Conservation (phyloP, 2,329 filamentous ascomycete species). For the Calonectria pseudoreteaudii region DNA sequence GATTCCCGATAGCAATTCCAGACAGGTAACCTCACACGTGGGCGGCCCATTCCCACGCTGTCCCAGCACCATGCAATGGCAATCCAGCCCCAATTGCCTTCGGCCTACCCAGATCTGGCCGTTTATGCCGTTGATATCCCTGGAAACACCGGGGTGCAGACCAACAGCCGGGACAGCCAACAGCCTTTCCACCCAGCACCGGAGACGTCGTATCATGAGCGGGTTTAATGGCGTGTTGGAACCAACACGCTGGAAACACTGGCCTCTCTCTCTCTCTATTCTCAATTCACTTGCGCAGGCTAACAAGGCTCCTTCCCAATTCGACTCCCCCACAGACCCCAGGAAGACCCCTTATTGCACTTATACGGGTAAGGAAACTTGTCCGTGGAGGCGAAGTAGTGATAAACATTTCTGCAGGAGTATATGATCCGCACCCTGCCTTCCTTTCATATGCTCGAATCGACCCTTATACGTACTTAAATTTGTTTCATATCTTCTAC, state of each 20-base stretch:
- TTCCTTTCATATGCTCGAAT: not conserved
- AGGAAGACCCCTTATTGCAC: not conserved
- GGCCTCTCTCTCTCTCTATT: not conserved
- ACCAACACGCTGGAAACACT: not conserved
- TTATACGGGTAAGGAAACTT: constrained; percentile 3
- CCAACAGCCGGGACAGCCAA: constrained; percentile 3
- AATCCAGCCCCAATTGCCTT: not conserved
- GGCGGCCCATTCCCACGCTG: not conserved
- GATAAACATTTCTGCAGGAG: not conserved
- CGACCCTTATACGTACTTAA: not conserved
- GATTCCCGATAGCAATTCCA: not conserved
- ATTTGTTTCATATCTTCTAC: constrained; percentile 11
- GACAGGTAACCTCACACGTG: not conserved
- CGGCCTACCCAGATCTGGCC: not conserved
- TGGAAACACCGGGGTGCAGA: not conserved
- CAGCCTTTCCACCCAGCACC: not conserved
- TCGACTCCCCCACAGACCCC: not conserved
- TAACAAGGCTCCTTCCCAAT: constrained; percentile 11
- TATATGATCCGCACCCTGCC: constrained; percentile 20
- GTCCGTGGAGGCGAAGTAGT: not conserved
- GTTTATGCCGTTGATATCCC: not conserved
- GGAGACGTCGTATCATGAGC: constrained; percentile 24
- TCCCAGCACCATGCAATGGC: not conserved
- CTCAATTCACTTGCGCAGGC: not conserved
- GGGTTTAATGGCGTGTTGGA: constrained; percentile 17